Evolutionary conservation across 2,329 filamentous ascomycete species (phyloP), one percentile per base, ranked within the genome.

Genomic region (Immersiporthe knoxdaviesiana): DNA sequence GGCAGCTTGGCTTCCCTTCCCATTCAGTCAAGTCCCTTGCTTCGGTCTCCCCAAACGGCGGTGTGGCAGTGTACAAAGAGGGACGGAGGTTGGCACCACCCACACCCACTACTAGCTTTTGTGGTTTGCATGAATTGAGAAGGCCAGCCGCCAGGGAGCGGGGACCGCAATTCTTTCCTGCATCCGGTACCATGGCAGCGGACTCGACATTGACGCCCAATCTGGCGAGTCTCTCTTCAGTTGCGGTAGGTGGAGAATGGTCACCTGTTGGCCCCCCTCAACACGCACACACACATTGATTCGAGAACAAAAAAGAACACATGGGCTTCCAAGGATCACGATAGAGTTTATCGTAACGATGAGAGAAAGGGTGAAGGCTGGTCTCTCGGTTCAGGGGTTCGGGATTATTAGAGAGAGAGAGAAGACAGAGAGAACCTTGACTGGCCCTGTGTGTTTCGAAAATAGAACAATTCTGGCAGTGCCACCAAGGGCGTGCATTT

Each of bases 31-130:
- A n/a, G n/a, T n/a, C n/a, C 56, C 56, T 62, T 56, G 63, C 63
- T 59, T 64, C 65, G 54, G 65, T n/a, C 54, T 44, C 30, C 58
- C 47, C 60, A 27, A 70, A 68, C 47, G 37, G 68, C 68, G 68
- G 68, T 70, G 68, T 70, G 68, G 68, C 68, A 65, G 62, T 59
- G 65, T 64, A 58, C 35, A 35, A 35, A 21, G 52, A 32, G n/a
- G 35, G 39, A 39, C 24, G 44, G 52, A 60, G 56, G 60, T 47
- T n/a, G n/a, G 54, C 37, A 39, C 35, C 37, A 39, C 37, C 37
- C 37, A 39, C 37, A 39, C 37, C 5, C 37, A 39, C 35, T 54
- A 8, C 52, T 56, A 30, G 52, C 52, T 18, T 18, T 24, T 47
- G 16, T 56, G 52, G 52, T 41, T 24, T 62, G 14, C 59, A 66